These are phyloP conservation scores for Gossypium anomalum DNA, from an alignment of 345 rosid genomes.

Conservation along the genomic window DNA sequence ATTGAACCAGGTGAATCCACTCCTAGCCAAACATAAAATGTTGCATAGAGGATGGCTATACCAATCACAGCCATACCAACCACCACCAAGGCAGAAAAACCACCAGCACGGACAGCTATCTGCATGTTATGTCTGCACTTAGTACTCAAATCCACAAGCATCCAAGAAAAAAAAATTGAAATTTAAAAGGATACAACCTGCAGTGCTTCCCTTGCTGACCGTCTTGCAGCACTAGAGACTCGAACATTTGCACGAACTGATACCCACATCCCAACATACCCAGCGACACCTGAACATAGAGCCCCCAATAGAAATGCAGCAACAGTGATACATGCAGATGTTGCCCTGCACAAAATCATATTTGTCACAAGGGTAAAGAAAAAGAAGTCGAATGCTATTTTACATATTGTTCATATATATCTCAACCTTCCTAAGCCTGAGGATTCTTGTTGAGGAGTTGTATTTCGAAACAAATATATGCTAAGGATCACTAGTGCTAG, in stretches of 20 bases:
- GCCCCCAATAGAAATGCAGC: slow-evolving; percentile 96
- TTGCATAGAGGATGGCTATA: slow-evolving; percentile 85
- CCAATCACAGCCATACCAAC: slow-evolving; percentile 99
- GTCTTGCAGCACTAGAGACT: slow-evolving; percentile 96
- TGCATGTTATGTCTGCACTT: slow-evolving; percentile 34
- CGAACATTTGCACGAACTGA: slow-evolving; percentile 99
- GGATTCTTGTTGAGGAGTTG: slow-evolving; percentile 95
- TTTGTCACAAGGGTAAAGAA: slow-evolving; percentile 5
- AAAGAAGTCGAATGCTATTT: slow-evolving; percentile 9
- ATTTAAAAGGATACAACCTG: slow-evolving; percentile 55
- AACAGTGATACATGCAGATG: slow-evolving; percentile 86
- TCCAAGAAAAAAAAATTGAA: slow-evolving; percentile 12
- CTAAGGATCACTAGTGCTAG: slow-evolving; percentile 79
- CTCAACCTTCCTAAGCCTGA: slow-evolving; percentile 91
- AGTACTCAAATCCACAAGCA: slow-evolving; percentile 23
- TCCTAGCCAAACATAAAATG: slow-evolving; percentile 87
- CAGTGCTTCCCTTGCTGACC: slow-evolving; percentile 98
- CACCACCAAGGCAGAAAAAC: slow-evolving; percentile 96
- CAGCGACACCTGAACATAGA: slow-evolving; percentile 88
- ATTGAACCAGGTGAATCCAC: slow-evolving; percentile 79
- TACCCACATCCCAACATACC: slow-evolving; percentile 99
- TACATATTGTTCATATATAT: slow-evolving; percentile 4
- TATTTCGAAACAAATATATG: slow-evolving; percentile 80
- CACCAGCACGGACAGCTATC: slow-evolving; percentile 98
- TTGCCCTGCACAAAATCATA: slow-evolving; percentile 47